phyloP scores from a whole-genome alignment of 2,329 filamentous ascomycete genomes.

The Monosporascus sp. region DNA sequence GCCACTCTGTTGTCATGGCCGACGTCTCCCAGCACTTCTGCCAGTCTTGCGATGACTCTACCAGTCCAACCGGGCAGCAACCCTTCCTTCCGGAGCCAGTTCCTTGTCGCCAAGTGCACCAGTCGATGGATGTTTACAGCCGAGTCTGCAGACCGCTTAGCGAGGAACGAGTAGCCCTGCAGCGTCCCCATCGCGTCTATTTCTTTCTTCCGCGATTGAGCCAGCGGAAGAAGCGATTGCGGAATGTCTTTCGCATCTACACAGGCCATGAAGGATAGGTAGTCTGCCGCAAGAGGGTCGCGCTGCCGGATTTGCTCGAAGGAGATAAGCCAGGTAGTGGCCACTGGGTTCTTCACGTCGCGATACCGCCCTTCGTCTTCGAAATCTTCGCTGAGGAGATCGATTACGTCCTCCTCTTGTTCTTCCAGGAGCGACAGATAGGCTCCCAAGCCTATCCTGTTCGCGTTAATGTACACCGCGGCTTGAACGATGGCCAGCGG shows the following conservation, averaged over 20 bases:
- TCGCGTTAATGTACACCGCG: too few relatives aligned
- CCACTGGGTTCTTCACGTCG: constrained; percentile 22
- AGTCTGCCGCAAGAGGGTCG: constrained; percentile 23
- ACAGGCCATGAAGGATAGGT: constrained; percentile 31
- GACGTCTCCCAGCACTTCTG: background rate
- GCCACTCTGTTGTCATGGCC: background rate
- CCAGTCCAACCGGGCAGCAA: too few relatives aligned
- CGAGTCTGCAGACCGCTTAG: constrained; percentile 7
- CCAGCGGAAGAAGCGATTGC: constrained; percentile 21
- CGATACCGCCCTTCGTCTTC: too few relatives aligned
- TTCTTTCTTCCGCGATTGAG: constrained; percentile 2
- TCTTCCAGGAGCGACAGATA: too few relatives aligned
- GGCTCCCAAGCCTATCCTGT: too few relatives aligned
- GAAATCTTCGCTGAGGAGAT: too few relatives aligned
- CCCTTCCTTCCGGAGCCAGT: constrained; percentile 17
- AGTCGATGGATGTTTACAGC: constrained; percentile 26
- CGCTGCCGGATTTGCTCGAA: constrained; percentile 27
- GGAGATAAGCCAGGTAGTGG: constrained; percentile 31
- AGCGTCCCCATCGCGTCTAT: constrained; percentile 23
- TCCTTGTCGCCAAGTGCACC: constrained; percentile 24
- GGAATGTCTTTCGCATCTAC: constrained; percentile 32
- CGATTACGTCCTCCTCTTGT: too few relatives aligned
- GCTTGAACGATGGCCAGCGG: too few relatives aligned
- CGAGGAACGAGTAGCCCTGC: constrained; percentile 23
- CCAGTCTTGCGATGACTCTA: background rate